These are phyloP conservation scores for Metschnikowia borealis DNA, from an alignment of 805 yeast genomes.

Conservation along the genomic window DNA sequence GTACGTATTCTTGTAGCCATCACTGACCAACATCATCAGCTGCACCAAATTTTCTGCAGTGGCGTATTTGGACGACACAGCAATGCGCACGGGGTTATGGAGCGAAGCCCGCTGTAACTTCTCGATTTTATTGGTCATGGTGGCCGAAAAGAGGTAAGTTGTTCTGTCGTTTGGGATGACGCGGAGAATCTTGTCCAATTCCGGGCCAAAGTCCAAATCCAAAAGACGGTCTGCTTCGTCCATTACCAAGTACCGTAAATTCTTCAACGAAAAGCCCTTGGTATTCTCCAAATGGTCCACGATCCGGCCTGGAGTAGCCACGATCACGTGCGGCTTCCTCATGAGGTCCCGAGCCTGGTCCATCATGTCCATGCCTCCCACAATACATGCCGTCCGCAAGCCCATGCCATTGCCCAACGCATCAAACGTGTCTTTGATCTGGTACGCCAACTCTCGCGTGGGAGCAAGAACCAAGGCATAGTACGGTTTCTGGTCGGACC, in stretches of 20 bases:
- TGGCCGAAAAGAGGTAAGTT: conserved; percentile 89
- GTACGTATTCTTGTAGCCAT: conserved; percentile 87
- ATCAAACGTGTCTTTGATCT: conserved; percentile 90
- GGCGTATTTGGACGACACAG: conserved; percentile 82
- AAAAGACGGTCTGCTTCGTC: conserved; percentile 96
- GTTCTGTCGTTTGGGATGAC: conserved; percentile 82
- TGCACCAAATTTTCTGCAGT: conserved; percentile 94
- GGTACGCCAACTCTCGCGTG: conserved; percentile 80
- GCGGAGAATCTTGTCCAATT: conserved; percentile 77
- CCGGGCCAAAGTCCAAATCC: conserved; percentile 97
- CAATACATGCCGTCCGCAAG: conserved; percentile 79
- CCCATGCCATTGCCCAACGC: conserved; percentile 93
- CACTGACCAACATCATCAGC: conserved; percentile 84
- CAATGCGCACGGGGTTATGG: conserved; percentile 82
- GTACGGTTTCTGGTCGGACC: conserved; percentile 85
- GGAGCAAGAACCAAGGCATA: conserved; percentile 87
- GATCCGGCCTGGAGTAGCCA: conserved; percentile 93
- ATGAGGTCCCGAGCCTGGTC: conserved; percentile 92
- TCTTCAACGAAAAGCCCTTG: conserved; percentile 78
- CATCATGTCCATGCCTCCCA: conserved; percentile 99
- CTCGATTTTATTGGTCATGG: conserved; percentile 93
- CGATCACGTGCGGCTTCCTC: conserved; percentile 90
- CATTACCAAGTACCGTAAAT: conserved; percentile 79
- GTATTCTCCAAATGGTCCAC: conserved; percentile 93
- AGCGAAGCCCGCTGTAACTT: conserved; percentile 92